These are phyloP conservation scores for Penicillium sp. DNA, from an alignment of 2,329 filamentous ascomycete species.

Conservation along the genomic window DNA sequence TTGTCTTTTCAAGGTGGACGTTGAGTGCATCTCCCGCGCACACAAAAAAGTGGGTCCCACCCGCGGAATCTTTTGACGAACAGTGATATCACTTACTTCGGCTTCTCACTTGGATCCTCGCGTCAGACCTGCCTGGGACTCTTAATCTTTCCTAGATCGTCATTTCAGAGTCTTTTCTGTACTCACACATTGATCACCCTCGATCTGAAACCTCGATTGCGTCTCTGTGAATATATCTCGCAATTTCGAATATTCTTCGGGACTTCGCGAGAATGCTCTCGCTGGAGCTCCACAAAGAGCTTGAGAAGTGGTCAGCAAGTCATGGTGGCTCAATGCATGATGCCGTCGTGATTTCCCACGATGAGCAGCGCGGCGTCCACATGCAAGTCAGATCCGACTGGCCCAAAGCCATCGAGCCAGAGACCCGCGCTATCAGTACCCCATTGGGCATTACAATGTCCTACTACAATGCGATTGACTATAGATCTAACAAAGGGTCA, in stretches of 20 bases:
- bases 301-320: slow-evolving; percentile 33
- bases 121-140: neutral
- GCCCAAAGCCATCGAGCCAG: slow-evolving; percentile 22
- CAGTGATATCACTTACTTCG: slow-evolving; percentile 11
- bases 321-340: slow-evolving; percentile 35
- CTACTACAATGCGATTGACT: slow-evolving; percentile 36
- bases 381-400: slow-evolving; percentile 33
- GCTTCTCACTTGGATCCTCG: neutral
- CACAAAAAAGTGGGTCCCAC: slow-evolving; percentile 23
- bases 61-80: slow-evolving; percentile 21
- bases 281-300: slow-evolving; percentile 26
- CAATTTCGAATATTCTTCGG: neutral
- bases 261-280: slow-evolving; percentile 7
- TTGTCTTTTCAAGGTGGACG: too few species aligned
- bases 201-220: neutral
- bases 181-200: neutral
- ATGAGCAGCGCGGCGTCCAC: slow-evolving; percentile 36
- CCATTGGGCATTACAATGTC: slow-evolving; percentile 37
- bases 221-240: neutral
- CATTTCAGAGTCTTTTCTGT: neutral
- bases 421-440: slow-evolving; percentile 37
- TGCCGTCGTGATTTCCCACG: slow-evolving; percentile 33
- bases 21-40: neutral
- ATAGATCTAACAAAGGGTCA: slow-evolving; percentile 10
- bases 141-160: neutral